Conservation (phyloP, 805 yeast species). For the Wickerhamiella domercqiae region DNA sequence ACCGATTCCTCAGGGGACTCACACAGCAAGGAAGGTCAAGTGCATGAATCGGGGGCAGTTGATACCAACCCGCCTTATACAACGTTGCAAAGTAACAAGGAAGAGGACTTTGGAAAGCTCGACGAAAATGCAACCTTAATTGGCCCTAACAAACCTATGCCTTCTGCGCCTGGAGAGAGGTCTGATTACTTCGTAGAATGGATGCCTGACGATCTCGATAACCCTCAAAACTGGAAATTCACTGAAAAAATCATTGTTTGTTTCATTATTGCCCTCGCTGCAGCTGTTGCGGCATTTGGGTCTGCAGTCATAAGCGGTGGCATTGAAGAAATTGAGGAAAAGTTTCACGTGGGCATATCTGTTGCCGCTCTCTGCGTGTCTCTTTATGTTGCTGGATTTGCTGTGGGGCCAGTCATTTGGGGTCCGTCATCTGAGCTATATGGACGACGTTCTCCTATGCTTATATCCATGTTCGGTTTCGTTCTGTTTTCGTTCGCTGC, state of each 20-base stretch:
- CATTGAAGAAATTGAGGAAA: conserved; percentile 28
- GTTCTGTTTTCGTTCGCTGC: conserved; percentile 17
- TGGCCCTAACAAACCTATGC: too few species aligned
- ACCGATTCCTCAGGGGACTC: too few species aligned
- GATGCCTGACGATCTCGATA: conserved; percentile 31
- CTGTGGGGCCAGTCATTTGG: conserved; percentile 80
- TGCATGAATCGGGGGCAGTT: too few species aligned
- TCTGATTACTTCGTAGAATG: conserved; percentile 13
- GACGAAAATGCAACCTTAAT: too few species aligned
- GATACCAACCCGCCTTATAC: too few species aligned
- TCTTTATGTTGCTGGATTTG: conserved; percentile 76
- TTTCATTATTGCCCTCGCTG: conserved; percentile 43
- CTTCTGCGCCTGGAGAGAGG: too few species aligned
- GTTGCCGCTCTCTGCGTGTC: conserved; percentile 64
- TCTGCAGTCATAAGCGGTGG: conserved; percentile 46
- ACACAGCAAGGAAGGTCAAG: too few species aligned
- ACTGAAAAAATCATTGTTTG: conserved; percentile 2
- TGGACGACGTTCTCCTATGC: conserved; percentile 46
- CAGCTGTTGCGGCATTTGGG: conserved; percentile 40
- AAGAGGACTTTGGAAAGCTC: too few species aligned
- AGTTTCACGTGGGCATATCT: conserved; percentile 45
- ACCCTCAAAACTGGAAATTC: conserved; percentile 40
- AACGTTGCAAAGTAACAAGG: too few species aligned
- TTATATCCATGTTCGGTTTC: conserved; percentile 31
- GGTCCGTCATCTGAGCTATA: conserved; percentile 70